Evolutionary conservation across 2,329 filamentous ascomycete species (phyloP).

Genomic region (Diaporthe vexans): DNA sequence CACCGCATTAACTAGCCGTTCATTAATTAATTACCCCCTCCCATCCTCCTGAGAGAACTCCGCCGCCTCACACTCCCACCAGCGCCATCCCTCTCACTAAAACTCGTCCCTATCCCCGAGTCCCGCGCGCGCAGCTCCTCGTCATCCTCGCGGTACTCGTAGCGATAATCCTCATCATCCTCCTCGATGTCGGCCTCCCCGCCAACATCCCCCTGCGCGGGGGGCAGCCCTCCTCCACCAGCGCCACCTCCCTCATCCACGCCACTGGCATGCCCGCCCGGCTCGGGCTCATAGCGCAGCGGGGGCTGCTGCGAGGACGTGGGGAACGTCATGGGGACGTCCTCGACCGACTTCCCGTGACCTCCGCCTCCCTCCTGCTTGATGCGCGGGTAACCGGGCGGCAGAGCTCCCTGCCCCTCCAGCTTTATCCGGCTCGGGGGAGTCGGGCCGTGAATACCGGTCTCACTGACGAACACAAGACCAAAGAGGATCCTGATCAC

Average conservation of each 20-base stretch:
- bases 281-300: slow-evolving; percentile 46
- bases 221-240: not conserved
- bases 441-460: not conserved
- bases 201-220: slow-evolving; percentile 47
- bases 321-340: slow-evolving; percentile 42
- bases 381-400: slow-evolving; percentile 3
- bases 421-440: slow-evolving; percentile 45
- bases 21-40: no score
- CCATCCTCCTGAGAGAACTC: slow-evolving; percentile 27
- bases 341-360: slow-evolving; percentile 26
- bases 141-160: not conserved
- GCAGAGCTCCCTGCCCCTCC: slow-evolving; percentile 33
- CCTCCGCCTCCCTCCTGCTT: slow-evolving; percentile 29
- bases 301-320: slow-evolving; percentile 40
- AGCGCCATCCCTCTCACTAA: slow-evolving; percentile 48
- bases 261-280: slow-evolving; percentile 6
- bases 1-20: no score
- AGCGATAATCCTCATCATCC: not conserved
- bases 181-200: slow-evolving; percentile 62
- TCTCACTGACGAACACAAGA: slow-evolving; percentile 50
- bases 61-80: slow-evolving; percentile 33
- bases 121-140: slow-evolving; percentile 53
- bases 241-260: slow-evolving; percentile 6
- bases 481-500: slow-evolving; percentile 71
- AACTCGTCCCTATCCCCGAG: slow-evolving; percentile 69